Evolutionary conservation across 78 protist genomes (phyloP).

Genomic region (Bigelowiella natans): DNA sequence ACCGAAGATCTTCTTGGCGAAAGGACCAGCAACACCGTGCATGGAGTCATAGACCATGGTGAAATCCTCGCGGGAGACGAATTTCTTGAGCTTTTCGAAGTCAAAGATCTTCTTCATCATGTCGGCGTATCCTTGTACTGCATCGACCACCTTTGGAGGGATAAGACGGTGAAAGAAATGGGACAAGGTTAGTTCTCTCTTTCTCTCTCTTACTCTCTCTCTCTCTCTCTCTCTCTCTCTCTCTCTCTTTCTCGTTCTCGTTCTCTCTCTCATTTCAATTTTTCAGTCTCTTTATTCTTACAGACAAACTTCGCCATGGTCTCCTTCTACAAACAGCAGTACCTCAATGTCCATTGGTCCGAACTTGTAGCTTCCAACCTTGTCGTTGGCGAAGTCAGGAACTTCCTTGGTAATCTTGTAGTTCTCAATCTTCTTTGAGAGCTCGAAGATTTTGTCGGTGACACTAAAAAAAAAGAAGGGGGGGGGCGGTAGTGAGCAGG

Average conservation of each 20-base stretch:
- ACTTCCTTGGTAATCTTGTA: constrained; percentile 26
- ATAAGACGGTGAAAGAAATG: too few relatives aligned
- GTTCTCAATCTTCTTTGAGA: constrained; percentile 33
- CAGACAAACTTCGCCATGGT: too few relatives aligned
- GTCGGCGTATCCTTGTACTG: background rate
- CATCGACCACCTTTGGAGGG: background rate
- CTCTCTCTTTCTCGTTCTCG: too few relatives aligned
- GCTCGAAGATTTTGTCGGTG: constrained; percentile 65
- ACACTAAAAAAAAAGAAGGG: too few relatives aligned
- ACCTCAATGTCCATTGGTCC: background rate
- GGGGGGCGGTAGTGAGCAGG: too few relatives aligned
- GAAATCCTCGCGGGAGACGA: constrained; percentile 44
- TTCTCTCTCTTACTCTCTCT: background rate
- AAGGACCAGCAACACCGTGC: constrained; percentile 90
- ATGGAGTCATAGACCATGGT: constrained; percentile 64
- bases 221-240: background rate
- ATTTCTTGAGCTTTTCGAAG: constrained; percentile 34
- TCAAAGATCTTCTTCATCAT: constrained; percentile 68
- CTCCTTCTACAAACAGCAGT: background rate
- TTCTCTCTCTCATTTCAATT: too few relatives aligned
- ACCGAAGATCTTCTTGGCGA: constrained; percentile 64
- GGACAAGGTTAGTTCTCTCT: background rate
- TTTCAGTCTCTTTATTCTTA: too few relatives aligned
- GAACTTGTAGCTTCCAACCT: background rate
- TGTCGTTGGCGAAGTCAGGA: background rate